These are phyloP conservation scores for Penicillium brevicompactum DNA, from an alignment of 2,329 filamentous ascomycete species.

Conservation along the genomic window DNA sequence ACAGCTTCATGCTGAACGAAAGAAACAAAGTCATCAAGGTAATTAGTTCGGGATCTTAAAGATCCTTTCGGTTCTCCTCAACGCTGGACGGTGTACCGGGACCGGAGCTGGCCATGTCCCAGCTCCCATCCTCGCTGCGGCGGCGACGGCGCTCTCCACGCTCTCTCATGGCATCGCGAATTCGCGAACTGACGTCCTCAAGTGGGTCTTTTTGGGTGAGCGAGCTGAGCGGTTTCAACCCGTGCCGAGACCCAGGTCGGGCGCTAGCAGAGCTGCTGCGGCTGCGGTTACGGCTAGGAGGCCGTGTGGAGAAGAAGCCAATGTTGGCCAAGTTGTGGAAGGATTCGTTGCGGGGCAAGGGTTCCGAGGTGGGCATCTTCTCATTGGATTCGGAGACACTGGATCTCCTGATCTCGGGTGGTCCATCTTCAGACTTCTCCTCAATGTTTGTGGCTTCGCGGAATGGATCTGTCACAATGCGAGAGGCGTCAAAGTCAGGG, in stretches of 20 bases:
- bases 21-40: conserved; percentile 1
- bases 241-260: conserved; percentile 64
- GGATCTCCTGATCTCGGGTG: conserved; percentile 27
- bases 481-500: conserved; percentile 84
- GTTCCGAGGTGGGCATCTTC: conserved; percentile 37
- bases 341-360: conserved; percentile 84
- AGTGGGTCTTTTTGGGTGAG: conserved; percentile 69
- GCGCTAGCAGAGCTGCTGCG: conserved; percentile 70
- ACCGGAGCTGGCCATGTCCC: conserved; percentile 43
- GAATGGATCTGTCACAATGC: conserved; percentile 63
- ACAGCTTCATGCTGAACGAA: conserved; percentile 5
- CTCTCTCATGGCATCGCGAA: conserved; percentile 81
- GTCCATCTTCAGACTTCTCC: conserved; percentile 16
- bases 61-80: conserved; percentile 41
- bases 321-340: conserved; percentile 88
- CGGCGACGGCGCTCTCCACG: conserved; percentile 65
- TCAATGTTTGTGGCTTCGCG: conserved; percentile 30
- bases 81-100: conserved; percentile 36
- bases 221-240: conserved; percentile 69
- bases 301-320: conserved; percentile 86
- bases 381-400: conserved; percentile 25
- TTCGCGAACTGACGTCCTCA: conserved; percentile 80
- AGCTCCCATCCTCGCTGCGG: conserved; percentile 46
- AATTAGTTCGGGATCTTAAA: conserved; percentile 21
- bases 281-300: conserved; percentile 76